phyloP scores from a whole-genome alignment of 1,139 yeast genomes.

The Meyerozyma sp. region DNA sequence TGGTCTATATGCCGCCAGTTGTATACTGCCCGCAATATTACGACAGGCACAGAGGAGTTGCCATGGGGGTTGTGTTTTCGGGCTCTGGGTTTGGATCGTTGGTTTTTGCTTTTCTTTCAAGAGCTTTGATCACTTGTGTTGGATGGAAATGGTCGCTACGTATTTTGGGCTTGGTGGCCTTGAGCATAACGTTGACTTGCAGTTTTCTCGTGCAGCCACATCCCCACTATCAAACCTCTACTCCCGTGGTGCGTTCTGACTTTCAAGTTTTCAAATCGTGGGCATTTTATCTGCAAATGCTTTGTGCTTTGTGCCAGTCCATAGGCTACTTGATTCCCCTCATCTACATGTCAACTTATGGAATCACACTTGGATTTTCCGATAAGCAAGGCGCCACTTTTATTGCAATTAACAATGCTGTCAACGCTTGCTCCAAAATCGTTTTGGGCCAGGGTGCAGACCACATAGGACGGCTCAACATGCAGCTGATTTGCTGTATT shows the following conservation, averaged over 20 bases:
- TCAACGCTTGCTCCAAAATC: slow-evolving; percentile 35
- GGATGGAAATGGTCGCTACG: slow-evolving; percentile 40
- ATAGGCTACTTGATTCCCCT: slow-evolving; percentile 39
- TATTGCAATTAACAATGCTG: slow-evolving; percentile 36
- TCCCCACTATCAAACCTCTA: slow-evolving; percentile 1
- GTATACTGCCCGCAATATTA: slow-evolving; percentile 37
- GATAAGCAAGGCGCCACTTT: slow-evolving; percentile 33
- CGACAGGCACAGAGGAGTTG: slow-evolving; percentile 30
- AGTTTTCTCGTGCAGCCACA: slow-evolving; percentile 14
- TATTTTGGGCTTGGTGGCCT: slow-evolving; percentile 23
- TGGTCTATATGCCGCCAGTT: slow-evolving; percentile 35
- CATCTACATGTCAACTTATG: slow-evolving; percentile 38
- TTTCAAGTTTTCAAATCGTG: slow-evolving; percentile 13
- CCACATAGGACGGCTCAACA: slow-evolving; percentile 31
- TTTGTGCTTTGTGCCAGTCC: slow-evolving; percentile 30
- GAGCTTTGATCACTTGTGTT: slow-evolving; percentile 20
- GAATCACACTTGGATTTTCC: slow-evolving; percentile 28
- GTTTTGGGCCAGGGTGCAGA: slow-evolving; percentile 34
- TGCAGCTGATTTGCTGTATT: slow-evolving; percentile 28
- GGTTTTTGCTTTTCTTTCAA: slow-evolving; percentile 28
- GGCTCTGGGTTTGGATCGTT: slow-evolving; percentile 43
- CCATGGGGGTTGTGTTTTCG: slow-evolving; percentile 36
- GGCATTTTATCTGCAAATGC: slow-evolving; percentile 21
- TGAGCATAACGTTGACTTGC: slow-evolving; percentile 12
- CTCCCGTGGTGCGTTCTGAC: slow-evolving; percentile 8